Evolutionary conservation across 1,284 basidiomycete genomes (phyloP).

Genomic region (Coriolopsis trogii): DNA sequence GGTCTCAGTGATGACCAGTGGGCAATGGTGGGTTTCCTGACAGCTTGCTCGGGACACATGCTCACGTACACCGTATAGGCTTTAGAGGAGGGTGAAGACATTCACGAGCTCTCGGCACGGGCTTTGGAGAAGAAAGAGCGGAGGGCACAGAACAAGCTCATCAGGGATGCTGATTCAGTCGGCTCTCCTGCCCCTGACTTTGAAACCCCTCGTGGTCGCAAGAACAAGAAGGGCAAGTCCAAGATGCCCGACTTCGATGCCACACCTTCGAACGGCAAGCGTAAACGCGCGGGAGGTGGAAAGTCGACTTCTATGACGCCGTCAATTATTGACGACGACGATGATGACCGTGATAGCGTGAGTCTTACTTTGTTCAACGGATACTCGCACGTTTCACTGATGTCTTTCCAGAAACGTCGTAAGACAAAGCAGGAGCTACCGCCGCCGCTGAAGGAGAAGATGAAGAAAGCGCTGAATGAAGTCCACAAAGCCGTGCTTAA

Average conservation of each 20-base stretch:
- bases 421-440: slow-evolving; percentile 66
- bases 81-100: slow-evolving; percentile 86
- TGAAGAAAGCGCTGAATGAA: slow-evolving; percentile 86
- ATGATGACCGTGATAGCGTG: slow-evolving; percentile 69
- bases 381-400: neutral
- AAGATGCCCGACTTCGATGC: slow-evolving; percentile 55
- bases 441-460: slow-evolving; percentile 63
- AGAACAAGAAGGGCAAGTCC: slow-evolving; percentile 65
- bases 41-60: neutral
- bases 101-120: slow-evolving; percentile 74
- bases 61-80: slow-evolving; percentile 49
- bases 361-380: slow-evolving; percentile 21
- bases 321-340: slow-evolving; percentile 72
- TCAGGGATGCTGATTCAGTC: slow-evolving; percentile 40
- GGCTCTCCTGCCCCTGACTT: slow-evolving; percentile 66
- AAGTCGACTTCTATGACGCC: slow-evolving; percentile 82
- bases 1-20: slow-evolving; percentile 95
- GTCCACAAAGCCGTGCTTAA: slow-evolving; percentile 80
- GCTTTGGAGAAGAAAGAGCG: slow-evolving; percentile 65
- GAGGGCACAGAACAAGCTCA: slow-evolving; percentile 39
- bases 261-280: slow-evolving; percentile 52
- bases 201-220: slow-evolving; percentile 54
- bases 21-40: slow-evolving; percentile 61
- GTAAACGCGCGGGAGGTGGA: slow-evolving; percentile 66
- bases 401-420: slow-evolving; percentile 69